phyloP scores from a whole-genome alignment of 2,329 filamentous ascomycete species.

The Scedosporium apiospermum region DNA sequence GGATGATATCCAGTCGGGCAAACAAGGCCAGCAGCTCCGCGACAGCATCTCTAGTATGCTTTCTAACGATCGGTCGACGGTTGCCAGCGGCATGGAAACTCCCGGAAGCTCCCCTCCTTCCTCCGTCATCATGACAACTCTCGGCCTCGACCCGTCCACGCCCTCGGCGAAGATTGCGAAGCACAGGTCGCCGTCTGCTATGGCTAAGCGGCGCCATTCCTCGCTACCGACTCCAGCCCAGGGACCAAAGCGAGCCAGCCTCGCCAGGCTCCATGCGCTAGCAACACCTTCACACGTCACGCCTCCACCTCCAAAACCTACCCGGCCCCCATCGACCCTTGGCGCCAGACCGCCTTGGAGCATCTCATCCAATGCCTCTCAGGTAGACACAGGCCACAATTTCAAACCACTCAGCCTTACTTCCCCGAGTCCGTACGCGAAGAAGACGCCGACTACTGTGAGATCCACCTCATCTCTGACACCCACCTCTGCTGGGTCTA shows the following conservation, averaged over 20 bases:
- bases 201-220: constrained; percentile 34
- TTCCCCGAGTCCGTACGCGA: constrained; percentile 48
- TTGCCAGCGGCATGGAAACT: constrained; percentile 60
- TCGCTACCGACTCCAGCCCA: constrained; percentile 35
- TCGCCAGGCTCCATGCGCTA: constrained; percentile 35
- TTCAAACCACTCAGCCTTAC: constrained; percentile 54
- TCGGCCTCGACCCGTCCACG: constrained; percentile 39
- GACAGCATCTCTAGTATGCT: constrained; percentile 92
- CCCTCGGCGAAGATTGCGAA: constrained; percentile 32
- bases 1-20: constrained; percentile 59
- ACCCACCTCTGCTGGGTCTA: constrained; percentile 31
- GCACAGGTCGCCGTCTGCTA: constrained; percentile 36
- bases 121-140: constrained; percentile 49
- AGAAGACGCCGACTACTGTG: constrained; percentile 28
- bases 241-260: constrained; percentile 28
- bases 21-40: constrained; percentile 64
- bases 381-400: constrained; percentile 58
- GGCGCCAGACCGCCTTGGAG: constrained; percentile 65
- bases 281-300: constrained; percentile 42
- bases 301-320: constrained; percentile 25
- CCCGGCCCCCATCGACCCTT: constrained; percentile 35
- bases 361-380: constrained; percentile 50
- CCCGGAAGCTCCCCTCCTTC: constrained; percentile 58
- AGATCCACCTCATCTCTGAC: constrained; percentile 33
- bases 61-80: constrained; percentile 67